A percentile compares a stretch with the other conserved stretches of the same genome.
These are phyloP conservation scores for Rutstroemia sydowiana DNA, from an alignment of 2,329 filamentous ascomycete genomes.

Conservation along the genomic window DNA sequence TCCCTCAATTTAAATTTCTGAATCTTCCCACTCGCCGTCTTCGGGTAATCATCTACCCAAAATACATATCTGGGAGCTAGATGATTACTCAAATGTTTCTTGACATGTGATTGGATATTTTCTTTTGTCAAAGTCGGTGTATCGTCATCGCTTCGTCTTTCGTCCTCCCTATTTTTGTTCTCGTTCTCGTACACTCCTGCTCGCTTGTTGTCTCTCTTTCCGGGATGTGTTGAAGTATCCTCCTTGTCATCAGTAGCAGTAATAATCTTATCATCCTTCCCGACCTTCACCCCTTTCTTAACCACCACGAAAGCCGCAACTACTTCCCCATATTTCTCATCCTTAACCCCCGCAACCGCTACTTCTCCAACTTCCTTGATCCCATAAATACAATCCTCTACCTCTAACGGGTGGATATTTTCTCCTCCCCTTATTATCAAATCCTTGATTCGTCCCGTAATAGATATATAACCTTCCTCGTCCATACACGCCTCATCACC, in stretches of 20 bases:
- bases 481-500: slow-evolving; percentile 91
- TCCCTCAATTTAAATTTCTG: slow-evolving; percentile 86
- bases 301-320: slow-evolving; percentile 78
- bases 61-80: slow-evolving; percentile 88
- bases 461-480: slow-evolving; percentile 71
- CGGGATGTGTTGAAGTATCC: no score
- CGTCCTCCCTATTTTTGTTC: no score
- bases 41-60: slow-evolving; percentile 77
- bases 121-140: slow-evolving; percentile 41
- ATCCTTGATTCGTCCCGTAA: slow-evolving; percentile 91
- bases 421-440: slow-evolving; percentile 92
- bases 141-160: slow-evolving; percentile 16
- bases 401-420: slow-evolving; percentile 89
- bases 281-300: slow-evolving; percentile 28
- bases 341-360: slow-evolving; percentile 76
- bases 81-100: slow-evolving; percentile 58
- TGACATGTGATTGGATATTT: slow-evolving; percentile 65
- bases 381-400: slow-evolving; percentile 79
- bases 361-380: slow-evolving; percentile 65
- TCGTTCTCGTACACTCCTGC: no score
- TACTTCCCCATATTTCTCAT: slow-evolving; percentile 76
- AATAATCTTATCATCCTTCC: slow-evolving; percentile 22
- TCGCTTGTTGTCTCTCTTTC: no score
- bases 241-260: neutral
- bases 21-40: slow-evolving; percentile 94